These are phyloP conservation scores for Phaseolus coccineus DNA, from an alignment of 331 rosid species.

Conservation along the genomic window DNA sequence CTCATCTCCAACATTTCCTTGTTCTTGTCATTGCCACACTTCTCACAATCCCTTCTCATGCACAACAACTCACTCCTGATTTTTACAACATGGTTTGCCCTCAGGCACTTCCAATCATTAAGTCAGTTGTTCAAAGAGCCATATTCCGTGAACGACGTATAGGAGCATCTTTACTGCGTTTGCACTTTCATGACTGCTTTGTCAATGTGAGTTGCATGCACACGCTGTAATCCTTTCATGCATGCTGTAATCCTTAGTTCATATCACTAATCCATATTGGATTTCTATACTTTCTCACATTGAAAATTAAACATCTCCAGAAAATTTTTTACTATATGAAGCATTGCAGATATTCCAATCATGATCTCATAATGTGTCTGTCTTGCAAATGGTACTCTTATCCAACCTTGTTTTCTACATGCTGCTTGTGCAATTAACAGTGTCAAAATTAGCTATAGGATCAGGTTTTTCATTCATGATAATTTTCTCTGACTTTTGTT, in stretches of 20 bases:
- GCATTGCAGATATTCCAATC: no score
- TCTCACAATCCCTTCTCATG: constrained; percentile 10
- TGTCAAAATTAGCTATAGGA: not conserved
- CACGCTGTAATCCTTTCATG: not conserved
- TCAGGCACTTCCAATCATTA: constrained; percentile 50
- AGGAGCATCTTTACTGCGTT: constrained; percentile 9
- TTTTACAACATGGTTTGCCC: constrained; percentile 51
- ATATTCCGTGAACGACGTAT: constrained; percentile 6
- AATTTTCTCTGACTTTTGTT: not conserved
- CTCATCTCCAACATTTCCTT: not conserved
- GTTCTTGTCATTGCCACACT: not conserved
- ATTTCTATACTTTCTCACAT: no score
- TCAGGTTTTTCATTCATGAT: not conserved
- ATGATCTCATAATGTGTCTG: no score
- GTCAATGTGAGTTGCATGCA: constrained; percentile 14
- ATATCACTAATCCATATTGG: no score
- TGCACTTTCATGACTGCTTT: constrained; percentile 20
- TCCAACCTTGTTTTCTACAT: not conserved
- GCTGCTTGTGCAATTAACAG: not conserved
- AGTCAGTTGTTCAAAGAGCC: constrained; percentile 38
- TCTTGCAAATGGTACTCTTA: not conserved
- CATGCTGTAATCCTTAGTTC: not conserved
- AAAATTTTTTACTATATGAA: no score
- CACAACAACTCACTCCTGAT: constrained; percentile 45
- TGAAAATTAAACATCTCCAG: no score